Evolutionary conservation across 1,284 basidiomycete species (phyloP).

Genomic region (Cryptococcus sp.): DNA sequence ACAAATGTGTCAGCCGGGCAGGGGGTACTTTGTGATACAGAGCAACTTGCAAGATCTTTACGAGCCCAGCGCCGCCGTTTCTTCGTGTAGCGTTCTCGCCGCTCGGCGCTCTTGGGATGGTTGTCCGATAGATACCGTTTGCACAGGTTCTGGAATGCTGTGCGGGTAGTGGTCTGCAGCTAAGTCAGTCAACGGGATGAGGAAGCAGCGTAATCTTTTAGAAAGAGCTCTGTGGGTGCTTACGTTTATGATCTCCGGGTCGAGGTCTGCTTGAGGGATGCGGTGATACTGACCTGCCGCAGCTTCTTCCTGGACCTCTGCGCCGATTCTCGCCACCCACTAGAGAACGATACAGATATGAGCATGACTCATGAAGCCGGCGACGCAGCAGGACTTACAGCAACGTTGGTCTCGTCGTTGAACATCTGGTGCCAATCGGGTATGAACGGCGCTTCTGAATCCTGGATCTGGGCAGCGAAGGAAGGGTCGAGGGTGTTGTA

Average conservation of each 20-base stretch:
- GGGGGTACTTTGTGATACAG: background rate
- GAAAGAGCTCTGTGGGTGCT: too few species aligned
- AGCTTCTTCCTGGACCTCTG: slow-evolving; percentile 9
- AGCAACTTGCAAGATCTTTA: slow-evolving; percentile 47
- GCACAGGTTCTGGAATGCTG: slow-evolving; percentile 48
- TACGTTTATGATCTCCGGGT: slow-evolving; percentile 8
- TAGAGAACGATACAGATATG: too few species aligned
- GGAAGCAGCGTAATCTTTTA: too few species aligned
- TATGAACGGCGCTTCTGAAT: slow-evolving; percentile 3
- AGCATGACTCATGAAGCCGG: background rate
- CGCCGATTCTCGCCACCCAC: slow-evolving; percentile 11
- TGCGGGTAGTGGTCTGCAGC: slow-evolving; percentile 29
- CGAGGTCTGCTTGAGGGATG: slow-evolving; percentile 10
- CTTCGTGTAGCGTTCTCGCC: slow-evolving; percentile 46
- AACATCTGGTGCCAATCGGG: slow-evolving; percentile 17
- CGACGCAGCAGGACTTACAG: slow-evolving; percentile 4
- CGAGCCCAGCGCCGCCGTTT: slow-evolving; percentile 51
- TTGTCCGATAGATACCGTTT: slow-evolving; percentile 45
- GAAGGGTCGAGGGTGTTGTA: slow-evolving; percentile 3
- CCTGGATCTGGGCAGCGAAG: too few species aligned
- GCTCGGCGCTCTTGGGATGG: slow-evolving; percentile 35
- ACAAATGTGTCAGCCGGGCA: background rate
- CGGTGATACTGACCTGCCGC: slow-evolving; percentile 10
- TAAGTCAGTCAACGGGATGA: too few species aligned
- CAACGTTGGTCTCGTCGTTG: slow-evolving; percentile 11